A percentile compares a stretch with the other conserved stretches of the same genome.
phyloP scores from a whole-genome alignment of 2,329 filamentous ascomycete genomes.

The Fusarium secorum region DNA sequence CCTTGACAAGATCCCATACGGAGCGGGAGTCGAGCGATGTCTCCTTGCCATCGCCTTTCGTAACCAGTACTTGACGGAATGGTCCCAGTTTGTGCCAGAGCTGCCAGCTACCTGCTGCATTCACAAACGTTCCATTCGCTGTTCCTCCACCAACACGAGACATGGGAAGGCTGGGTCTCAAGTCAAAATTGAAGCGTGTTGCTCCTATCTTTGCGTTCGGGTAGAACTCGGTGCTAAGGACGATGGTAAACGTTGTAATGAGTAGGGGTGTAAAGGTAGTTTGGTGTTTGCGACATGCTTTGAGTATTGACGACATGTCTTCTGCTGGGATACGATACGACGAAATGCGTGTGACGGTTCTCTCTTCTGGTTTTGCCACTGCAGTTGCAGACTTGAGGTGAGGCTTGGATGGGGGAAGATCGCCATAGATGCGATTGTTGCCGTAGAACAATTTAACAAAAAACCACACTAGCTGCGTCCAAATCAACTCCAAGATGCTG shows the following conservation, averaged over 20 bases:
- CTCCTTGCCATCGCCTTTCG: not conserved
- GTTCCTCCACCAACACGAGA: not conserved
- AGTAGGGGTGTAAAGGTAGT: constrained; percentile 39
- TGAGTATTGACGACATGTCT: constrained; percentile 8
- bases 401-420: not conserved
- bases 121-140: not conserved
- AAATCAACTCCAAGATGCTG: not conserved
- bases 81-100: not conserved
- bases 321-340: constrained; percentile 15
- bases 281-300: constrained; percentile 28
- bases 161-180: constrained; percentile 2
- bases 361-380: not conserved
- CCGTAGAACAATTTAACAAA: not conserved
- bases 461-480: not conserved
- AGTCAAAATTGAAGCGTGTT: constrained; percentile 14
- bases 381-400: not conserved
- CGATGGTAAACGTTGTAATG: constrained; percentile 7
- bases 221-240: constrained; percentile 34
- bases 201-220: constrained; percentile 33
- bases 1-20: constrained; percentile 8
- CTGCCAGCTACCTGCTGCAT: constrained; percentile 1
- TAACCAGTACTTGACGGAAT: not conserved
- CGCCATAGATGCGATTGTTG: not conserved
- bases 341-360: constrained; percentile 10
- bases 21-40: not conserved